Evolutionary conservation across 1,284 basidiomycete genomes (phyloP).

Genomic region (Rhizopogon parksii): DNA sequence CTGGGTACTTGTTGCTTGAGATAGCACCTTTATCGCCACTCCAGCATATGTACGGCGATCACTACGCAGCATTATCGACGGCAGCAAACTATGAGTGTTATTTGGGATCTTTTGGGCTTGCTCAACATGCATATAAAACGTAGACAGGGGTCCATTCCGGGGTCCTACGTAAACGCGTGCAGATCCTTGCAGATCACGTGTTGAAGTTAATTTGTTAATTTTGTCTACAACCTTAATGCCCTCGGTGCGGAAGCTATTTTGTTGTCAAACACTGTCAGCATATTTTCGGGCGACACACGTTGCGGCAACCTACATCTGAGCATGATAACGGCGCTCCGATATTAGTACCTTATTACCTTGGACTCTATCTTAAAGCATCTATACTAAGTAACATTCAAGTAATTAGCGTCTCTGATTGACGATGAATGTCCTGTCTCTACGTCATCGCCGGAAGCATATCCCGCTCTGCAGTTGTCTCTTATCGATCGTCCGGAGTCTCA

Average conservation of each 20-base stretch:
- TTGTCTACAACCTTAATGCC: background rate
- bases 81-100: too few species aligned
- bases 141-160: too few species aligned
- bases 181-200: background rate
- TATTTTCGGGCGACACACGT: background rate
- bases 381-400: too few species aligned
- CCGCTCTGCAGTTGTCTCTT: background rate
- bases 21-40: too few species aligned
- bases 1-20: too few species aligned
- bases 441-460: background rate
- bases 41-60: too few species aligned
- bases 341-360: background rate
- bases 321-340: background rate
- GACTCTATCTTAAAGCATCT: background rate
- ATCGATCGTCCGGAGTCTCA: background rate
- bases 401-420: too few species aligned
- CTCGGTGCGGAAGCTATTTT: background rate
- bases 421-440: background rate
- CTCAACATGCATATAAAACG: too few species aligned
- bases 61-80: too few species aligned
- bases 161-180: too few species aligned
- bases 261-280: background rate
- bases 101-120: too few species aligned
- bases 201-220: background rate
- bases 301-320: background rate